phyloP scores from a whole-genome alignment of 306 rosid genomes.

The Acacia melanoxylon region DNA sequence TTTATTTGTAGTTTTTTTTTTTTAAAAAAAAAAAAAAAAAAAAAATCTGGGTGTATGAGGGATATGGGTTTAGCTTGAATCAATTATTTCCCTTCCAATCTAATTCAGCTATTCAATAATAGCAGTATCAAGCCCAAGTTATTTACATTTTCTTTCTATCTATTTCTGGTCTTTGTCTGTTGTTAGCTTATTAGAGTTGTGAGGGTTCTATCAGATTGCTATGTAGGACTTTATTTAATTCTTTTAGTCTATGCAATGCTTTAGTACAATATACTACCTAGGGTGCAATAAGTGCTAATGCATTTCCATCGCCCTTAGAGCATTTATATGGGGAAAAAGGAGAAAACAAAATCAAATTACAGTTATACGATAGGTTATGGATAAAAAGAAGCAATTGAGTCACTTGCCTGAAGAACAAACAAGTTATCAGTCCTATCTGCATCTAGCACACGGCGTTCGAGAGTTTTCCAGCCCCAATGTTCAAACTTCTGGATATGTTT shows the following conservation, averaged over 20 bases:
- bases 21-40: background rate
- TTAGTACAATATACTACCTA: background rate
- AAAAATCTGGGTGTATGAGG: background rate
- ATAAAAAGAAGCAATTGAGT: conserved; percentile 18
- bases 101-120: background rate
- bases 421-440: conserved; percentile 79
- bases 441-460: conserved; percentile 76
- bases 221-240: background rate
- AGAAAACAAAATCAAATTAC: background rate
- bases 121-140: background rate
- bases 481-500: conserved; percentile 90
- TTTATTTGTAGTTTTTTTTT: background rate
- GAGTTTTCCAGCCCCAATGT: conserved; percentile 91
- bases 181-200: background rate
- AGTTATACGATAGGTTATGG: conserved; percentile 4
- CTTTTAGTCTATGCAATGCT: background rate
- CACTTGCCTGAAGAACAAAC: conserved; percentile 70
- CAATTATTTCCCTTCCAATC: background rate
- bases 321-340: background rate
- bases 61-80: background rate
- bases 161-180: background rate
- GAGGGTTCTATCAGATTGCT: background rate
- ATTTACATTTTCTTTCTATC: background rate
- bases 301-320: background rate
- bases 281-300: conserved; percentile 4